phyloP scores from a whole-genome alignment of 257 asterid genomes.

The Solanum okadae region DNA sequence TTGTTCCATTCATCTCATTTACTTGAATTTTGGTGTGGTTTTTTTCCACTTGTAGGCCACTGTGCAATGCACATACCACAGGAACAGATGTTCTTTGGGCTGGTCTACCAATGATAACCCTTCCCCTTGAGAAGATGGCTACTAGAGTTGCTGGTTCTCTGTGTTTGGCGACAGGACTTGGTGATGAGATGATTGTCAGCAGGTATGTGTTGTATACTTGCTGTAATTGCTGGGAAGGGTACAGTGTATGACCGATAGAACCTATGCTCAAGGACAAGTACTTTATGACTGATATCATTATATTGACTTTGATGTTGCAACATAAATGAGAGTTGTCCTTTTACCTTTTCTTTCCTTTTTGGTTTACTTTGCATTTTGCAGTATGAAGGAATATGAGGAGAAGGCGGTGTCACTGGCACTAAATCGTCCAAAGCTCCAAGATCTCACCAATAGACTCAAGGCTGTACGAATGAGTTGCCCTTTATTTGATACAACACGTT shows the following conservation, averaged over 20 bases:
- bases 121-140: slow-evolving; percentile 99
- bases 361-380: slow-evolving; percentile 13
- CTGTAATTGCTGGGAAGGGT: neutral
- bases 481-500: slow-evolving; percentile 80
- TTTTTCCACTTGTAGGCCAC: slow-evolving; percentile 50
- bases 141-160: slow-evolving; percentile 98
- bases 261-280: neutral
- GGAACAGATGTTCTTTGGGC: slow-evolving; percentile 99
- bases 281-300: neutral
- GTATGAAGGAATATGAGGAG: slow-evolving; percentile 96
- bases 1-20: neutral
- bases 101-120: slow-evolving; percentile 92
- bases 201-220: slow-evolving; percentile 35
- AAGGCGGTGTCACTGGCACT: slow-evolving; percentile 78
- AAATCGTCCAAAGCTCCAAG: slow-evolving; percentile 68
- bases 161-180: slow-evolving; percentile 96
- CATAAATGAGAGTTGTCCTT: neutral
- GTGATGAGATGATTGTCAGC: slow-evolving; percentile 91
- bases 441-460: slow-evolving; percentile 71
- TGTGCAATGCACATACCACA: slow-evolving; percentile 98
- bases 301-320: neutral
- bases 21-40: neutral
- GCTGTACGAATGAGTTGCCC: slow-evolving; percentile 81
- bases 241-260: neutral
- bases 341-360: neutral